Conservation (phyloP, 805 yeast species). For the Grigorovia yakushimaensis region DNA sequence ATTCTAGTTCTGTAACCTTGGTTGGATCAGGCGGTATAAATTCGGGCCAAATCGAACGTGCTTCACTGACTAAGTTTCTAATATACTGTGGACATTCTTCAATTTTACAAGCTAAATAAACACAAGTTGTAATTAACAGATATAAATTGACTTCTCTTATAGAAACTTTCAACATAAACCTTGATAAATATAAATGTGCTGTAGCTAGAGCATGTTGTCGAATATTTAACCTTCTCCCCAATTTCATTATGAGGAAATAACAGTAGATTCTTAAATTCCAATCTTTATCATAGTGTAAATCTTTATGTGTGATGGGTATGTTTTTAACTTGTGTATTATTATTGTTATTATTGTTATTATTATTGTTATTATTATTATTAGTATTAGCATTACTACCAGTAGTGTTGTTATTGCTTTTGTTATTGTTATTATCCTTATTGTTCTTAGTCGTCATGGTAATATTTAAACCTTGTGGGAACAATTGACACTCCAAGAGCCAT, state of each 20-base stretch:
- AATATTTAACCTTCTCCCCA: conserved; percentile 69
- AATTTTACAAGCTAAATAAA: conserved; percentile 84
- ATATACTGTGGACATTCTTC: conserved; percentile 96
- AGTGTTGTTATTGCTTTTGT: not conserved
- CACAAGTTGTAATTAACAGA: conserved; percentile 69
- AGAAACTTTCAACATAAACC: conserved; percentile 66
- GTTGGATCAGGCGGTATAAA: conserved; percentile 86
- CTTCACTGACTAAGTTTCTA: conserved; percentile 70
- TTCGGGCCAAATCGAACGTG: conserved; percentile 89
- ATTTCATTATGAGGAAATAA: conserved; percentile 61
- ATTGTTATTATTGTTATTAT: not conserved
- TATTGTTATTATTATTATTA: not conserved
- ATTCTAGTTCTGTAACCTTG: conserved; percentile 90
- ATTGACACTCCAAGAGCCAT: conserved; percentile 30
- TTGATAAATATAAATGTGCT: conserved; percentile 73
- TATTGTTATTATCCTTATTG: conserved; percentile 7
- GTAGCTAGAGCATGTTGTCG: conserved; percentile 82
- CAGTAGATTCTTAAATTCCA: conserved; percentile 65
- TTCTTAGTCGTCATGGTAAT: conserved; percentile 25
- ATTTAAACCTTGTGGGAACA: conserved; percentile 27
- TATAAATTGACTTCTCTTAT: conserved; percentile 77
- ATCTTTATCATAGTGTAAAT: conserved; percentile 36
- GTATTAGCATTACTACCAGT: not conserved
- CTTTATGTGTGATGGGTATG: conserved; percentile 33
- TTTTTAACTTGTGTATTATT: conserved; percentile 29